phyloP scores from a whole-genome alignment of 164 flowering plant species.

The Macadamia integrifolia region DNA sequence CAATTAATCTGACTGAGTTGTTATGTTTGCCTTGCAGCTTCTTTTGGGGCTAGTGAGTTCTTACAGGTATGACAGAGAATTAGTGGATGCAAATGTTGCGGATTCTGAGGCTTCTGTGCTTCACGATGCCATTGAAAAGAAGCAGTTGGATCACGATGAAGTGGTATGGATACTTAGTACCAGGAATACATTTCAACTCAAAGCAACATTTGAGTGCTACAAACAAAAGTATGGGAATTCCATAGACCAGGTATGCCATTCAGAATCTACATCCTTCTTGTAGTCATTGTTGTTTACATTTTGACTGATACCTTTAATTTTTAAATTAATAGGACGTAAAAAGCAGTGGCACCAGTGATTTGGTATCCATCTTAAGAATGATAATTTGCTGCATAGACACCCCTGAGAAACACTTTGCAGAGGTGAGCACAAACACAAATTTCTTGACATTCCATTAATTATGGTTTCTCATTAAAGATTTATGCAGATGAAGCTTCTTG shows the following conservation, averaged over 20 bases:
- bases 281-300: no score
- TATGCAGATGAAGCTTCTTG: background rate
- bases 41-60: constrained; percentile 60
- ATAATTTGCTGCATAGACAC: constrained; percentile 52
- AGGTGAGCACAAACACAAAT: constrained; percentile 34
- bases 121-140: constrained; percentile 41
- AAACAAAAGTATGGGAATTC: constrained; percentile 37
- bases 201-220: constrained; percentile 54
- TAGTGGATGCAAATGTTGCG: constrained; percentile 41
- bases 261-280: no score
- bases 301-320: no score
- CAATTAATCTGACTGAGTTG: no score
- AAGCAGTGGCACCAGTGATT: constrained; percentile 34
- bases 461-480: background rate
- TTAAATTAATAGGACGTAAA: constrained; percentile 37
- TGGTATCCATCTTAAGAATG: constrained; percentile 37
- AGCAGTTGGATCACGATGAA: constrained; percentile 43
- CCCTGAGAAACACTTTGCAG: constrained; percentile 73
- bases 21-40: constrained; percentile 32
- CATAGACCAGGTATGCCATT: constrained; percentile 46
- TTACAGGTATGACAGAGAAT: constrained; percentile 56
- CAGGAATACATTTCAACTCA: constrained; percentile 60
- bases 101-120: constrained; percentile 45
- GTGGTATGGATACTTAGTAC: constrained; percentile 54
- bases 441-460: no score